Percentiles rank a stretch among this genome's conserved stretches.
Evolutionary conservation across 768 basidiomycete species (phyloP).

Genomic region (Boletus rubropictus): DNA sequence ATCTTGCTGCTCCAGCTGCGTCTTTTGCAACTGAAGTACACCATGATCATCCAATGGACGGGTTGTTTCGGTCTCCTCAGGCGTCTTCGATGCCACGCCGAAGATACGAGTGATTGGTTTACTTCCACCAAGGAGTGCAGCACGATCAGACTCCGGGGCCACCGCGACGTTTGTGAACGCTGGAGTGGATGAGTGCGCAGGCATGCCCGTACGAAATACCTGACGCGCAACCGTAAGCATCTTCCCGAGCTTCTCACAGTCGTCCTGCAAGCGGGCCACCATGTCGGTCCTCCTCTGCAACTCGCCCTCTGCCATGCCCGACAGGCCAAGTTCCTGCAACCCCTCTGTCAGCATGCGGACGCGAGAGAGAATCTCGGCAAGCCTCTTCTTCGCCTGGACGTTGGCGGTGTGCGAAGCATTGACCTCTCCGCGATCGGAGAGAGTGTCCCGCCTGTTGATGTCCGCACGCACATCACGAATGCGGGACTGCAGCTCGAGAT

Average conservation of each 20-base stretch:
- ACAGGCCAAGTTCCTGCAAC: conserved; percentile 55
- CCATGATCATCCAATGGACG: conserved; percentile 84
- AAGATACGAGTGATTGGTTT: conserved; percentile 70
- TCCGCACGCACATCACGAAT: conserved; percentile 80
- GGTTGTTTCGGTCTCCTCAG: conserved; percentile 79
- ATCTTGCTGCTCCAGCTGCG: conserved; percentile 82
- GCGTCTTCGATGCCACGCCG: conserved; percentile 50
- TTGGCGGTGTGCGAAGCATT: conserved; percentile 70
- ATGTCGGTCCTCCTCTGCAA: conserved; percentile 83
- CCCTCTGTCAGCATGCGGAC: conserved; percentile 67
- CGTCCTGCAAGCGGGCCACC: conserved; percentile 83
- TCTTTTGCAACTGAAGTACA: conserved; percentile 70
- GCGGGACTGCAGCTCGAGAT: conserved; percentile 66
- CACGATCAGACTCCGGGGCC: conserved; percentile 54
- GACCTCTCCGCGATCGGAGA: conserved; percentile 70
- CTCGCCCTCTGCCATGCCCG: conserved; percentile 88
- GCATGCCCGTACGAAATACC: conserved; percentile 35
- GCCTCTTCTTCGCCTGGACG: conserved; percentile 79
- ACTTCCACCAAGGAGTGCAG: conserved; percentile 53
- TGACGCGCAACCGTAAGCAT: conserved; percentile 76
- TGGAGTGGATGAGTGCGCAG: conserved; percentile 25
- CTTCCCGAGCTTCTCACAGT: conserved; percentile 81
- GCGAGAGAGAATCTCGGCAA: conserved; percentile 72
- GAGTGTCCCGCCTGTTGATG: conserved; percentile 82
- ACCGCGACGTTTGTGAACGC: conserved; percentile 25